These are phyloP conservation scores for Hansenula sp. DNA, from an alignment of 1,139 yeast genomes.

Conservation along the genomic window DNA sequence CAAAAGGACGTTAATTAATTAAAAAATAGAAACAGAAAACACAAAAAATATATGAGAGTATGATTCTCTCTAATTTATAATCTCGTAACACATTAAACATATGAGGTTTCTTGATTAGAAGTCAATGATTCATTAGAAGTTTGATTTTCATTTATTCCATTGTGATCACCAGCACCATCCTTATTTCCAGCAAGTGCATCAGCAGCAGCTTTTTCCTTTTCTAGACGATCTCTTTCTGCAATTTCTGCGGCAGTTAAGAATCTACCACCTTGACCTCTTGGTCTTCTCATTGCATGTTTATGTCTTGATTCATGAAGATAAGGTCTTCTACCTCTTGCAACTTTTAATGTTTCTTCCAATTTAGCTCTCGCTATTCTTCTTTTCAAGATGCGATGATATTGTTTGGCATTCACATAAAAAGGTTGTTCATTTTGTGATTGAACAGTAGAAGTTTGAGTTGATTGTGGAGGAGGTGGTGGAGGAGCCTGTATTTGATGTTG, in stretches of 20 bases:
- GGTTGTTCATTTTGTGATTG: constrained; percentile 61
- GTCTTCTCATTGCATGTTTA: constrained; percentile 98
- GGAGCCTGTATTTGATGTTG: constrained; percentile 1
- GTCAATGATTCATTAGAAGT: neutral
- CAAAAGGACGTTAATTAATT: neutral
- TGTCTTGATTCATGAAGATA: constrained; percentile 96
- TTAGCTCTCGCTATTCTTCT: constrained; percentile 92
- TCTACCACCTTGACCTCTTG: constrained; percentile 98
- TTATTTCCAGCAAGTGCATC: too few species aligned
- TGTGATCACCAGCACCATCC: neutral
- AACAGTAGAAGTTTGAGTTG: too few species aligned
- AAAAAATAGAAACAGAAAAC: neutral
- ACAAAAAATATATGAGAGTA: too few species aligned
- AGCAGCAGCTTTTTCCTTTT: constrained; percentile 33
- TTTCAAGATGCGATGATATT: constrained; percentile 89
- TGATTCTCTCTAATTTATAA: too few species aligned
- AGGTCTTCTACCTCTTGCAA: constrained; percentile 88
- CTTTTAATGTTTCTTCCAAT: constrained; percentile 81
- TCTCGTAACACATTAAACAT: neutral
- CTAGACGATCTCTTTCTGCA: constrained; percentile 70
- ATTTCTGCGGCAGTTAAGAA: constrained; percentile 96
- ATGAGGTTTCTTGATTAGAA: neutral
- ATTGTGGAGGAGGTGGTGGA: neutral
- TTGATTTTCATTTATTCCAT: too few species aligned
- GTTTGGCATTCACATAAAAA: constrained; percentile 95